Evolutionary conservation across 345 rosid species (phyloP), one percentile per base, ranked within the genome.

Genomic region (Turnera subulata): DNA sequence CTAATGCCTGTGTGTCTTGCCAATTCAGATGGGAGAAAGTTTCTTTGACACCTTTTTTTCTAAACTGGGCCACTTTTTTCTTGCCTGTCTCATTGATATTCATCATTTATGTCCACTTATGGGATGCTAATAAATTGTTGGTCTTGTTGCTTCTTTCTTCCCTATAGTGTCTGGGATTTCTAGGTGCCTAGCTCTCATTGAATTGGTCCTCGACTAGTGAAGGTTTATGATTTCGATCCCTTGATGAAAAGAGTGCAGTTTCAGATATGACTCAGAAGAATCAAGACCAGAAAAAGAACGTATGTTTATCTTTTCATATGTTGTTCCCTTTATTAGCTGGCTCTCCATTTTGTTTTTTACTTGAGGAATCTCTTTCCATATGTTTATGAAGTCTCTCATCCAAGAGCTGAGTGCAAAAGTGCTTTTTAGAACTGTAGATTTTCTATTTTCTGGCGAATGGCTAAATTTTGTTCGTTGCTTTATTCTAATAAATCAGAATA

Each of bases 241-340:
- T 55, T 58, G 59, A 63, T 63, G 73, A 69, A 26, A 55, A 32
- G 45, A 46, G 18, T 53, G 53, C 40, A 22, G 21, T 59, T 56
- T 44, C 53, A 44, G 70, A 56, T 44, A 62, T 56, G 76, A 61
- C 74, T 29, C 45, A 61, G 17, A 68, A 46, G 74, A 74, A 72
- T 66, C 80, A 65, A 65, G 76, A 66, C 46, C 62, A 44, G 57
- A 56, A 56, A 63, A 72, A 66, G 66, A 78, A 82, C 76, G 73
- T 69, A 48, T 50, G 42, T 9, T 21, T 65, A 8, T 26, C 43
- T 17, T 35, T 25, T 5, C 11, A 52, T 15, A 12, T 26, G n/a
- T 0, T 29, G 50, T 24, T 17, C 45, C 45, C 45, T 40, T 12
- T n/a, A n/a, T 55, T 40, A 46, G 38, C 20, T 12, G 1, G 15